Evolutionary conservation across 257 asterid genomes (phyloP), one percentile per base, ranked within the genome.

Genomic region (Thymus quinquecostatus): DNA sequence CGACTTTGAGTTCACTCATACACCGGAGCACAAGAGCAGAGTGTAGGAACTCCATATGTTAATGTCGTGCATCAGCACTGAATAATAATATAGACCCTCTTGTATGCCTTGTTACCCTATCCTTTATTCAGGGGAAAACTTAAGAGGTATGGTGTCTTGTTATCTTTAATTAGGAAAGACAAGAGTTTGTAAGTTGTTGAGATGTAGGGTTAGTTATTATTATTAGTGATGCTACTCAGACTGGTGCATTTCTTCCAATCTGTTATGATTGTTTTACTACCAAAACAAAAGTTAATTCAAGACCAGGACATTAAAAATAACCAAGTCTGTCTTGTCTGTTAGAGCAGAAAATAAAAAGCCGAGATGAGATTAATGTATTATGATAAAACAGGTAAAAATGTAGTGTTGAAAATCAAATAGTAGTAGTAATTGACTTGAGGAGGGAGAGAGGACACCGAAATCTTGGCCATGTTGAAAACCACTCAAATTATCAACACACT

Each of bases 1-100:
- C 33, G 98, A 93, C 78, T 93, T 91, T 56, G 97, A 93, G 78
- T 86, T 72, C 41, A 85, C 87, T 71, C 98, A 93, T 60, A 76
- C 83, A 47, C 95, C 97, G 0, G 97, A 93, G 78, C 98, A 93
- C 82, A 83, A 79, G 70, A 71, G 67, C 82, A 83, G 75, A 69
- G 81, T 76, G 27, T 78, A 75, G 81, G 30, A 36, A 36, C 40
- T 6, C 40, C 40, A 36, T 36, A 36, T 0, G 40, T 3, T 36
- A 6, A 4, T 21, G 21, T 36, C 40, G 4, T 36, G 21, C 40
- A 36, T 36, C 40, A 36, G 5, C 40, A 3, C 40, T 6, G 3
- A 36, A 32, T 28, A 55, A 55, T 55, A 55, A 28, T 55, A 4
- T 9, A 12, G 28, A 55, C 60, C 36, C 60, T 55, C 36, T 3